phyloP scores from a whole-genome alignment of 83 land plant genomes.

The Diphasiastrum complanatum region DNA sequence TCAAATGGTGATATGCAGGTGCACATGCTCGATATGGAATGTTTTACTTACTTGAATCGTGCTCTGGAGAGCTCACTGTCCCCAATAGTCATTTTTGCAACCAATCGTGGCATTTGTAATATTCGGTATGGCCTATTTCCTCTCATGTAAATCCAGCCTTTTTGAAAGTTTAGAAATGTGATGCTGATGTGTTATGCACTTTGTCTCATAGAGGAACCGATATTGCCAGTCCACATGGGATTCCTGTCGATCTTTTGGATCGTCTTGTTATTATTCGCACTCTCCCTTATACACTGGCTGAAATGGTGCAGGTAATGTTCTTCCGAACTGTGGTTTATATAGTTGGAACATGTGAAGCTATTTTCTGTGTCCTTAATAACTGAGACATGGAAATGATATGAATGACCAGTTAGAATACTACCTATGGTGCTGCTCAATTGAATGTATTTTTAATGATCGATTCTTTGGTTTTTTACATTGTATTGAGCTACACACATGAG shows the following conservation, averaged over 20 bases:
- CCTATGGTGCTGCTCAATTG: too few species aligned
- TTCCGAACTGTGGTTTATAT: background rate
- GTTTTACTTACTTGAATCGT: conserved; percentile 93
- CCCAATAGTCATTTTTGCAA: conserved; percentile 95
- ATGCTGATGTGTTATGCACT: background rate
- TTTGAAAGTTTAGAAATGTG: background rate
- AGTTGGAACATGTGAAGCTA: too few species aligned
- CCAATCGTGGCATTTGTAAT: conserved; percentile 88
- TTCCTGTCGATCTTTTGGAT: conserved; percentile 91
- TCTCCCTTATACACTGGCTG: conserved; percentile 78
- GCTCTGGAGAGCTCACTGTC: conserved; percentile 90
- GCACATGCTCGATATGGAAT: conserved; percentile 99
- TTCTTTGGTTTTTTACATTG: too few species aligned
- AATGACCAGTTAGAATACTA: too few species aligned
- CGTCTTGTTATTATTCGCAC: conserved; percentile 82
- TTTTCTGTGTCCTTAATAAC: background rate
- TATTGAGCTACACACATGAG: too few species aligned
- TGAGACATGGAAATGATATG: too few species aligned
- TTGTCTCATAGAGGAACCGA: conserved; percentile 84
- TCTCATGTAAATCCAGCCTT: background rate
- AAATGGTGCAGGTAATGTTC: conserved; percentile 75
- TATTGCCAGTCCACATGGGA: conserved; percentile 90
- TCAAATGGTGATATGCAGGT: conserved; percentile 80
- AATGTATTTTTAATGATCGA: too few species aligned
- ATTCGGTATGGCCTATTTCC: conserved; percentile 51